A percentile compares a stretch with the other conserved stretches of the same genome.
These are phyloP conservation scores for Ceriops zippeliana DNA, from an alignment of 345 rosid species.

Conservation along the genomic window DNA sequence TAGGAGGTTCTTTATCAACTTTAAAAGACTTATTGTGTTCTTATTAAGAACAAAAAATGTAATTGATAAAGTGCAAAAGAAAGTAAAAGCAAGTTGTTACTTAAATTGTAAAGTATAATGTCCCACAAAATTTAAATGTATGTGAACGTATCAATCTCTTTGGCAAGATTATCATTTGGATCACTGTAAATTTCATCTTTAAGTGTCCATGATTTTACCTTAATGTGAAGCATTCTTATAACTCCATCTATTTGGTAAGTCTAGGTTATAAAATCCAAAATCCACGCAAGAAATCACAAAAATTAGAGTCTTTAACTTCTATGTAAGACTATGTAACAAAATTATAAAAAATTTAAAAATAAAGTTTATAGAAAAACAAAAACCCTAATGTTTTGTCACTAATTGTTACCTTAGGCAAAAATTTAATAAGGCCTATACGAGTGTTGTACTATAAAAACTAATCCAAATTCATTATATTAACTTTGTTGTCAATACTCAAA, in stretches of 20 bases:
- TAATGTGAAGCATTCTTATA: neutral
- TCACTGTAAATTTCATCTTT: neutral
- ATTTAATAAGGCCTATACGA: too few relatives aligned
- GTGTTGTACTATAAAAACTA: too few relatives aligned
- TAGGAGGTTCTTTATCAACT: conserved; percentile 16
- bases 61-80: conserved; percentile 38
- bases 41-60: conserved; percentile 84
- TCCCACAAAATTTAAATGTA: neutral
- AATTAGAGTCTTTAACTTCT: too few relatives aligned
- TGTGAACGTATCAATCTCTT: too few relatives aligned
- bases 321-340: too few relatives aligned
- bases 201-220: neutral
- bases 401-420: conserved; percentile 52
- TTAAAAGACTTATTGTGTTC: conserved; percentile 96
- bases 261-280: neutral
- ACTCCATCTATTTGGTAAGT: neutral
- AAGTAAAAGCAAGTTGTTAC: conserved; percentile 1
- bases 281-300: neutral
- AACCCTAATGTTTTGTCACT: neutral
- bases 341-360: neutral
- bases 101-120: neutral
- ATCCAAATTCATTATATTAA: too few relatives aligned
- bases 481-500: too few relatives aligned
- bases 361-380: neutral
- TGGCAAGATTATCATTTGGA: too few relatives aligned